These are phyloP conservation scores for Rhazya stricta DNA, from an alignment of 257 asterid species.

Conservation along the genomic window DNA sequence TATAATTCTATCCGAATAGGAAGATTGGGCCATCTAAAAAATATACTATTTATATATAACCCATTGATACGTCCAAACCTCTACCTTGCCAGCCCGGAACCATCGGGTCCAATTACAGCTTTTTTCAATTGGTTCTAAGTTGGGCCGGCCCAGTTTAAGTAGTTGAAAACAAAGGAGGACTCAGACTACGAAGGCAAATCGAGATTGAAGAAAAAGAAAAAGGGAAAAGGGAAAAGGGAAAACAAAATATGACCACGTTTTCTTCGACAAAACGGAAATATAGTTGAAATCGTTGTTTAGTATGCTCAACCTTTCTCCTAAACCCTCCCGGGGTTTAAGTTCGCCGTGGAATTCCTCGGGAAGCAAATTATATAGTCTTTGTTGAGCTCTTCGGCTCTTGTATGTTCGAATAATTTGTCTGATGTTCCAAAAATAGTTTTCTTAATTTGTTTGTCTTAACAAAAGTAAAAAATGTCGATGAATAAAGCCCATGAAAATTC, in stretches of 20 bases:
- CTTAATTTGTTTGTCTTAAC: neutral
- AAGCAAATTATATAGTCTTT: neutral
- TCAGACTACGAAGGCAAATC: too few species aligned
- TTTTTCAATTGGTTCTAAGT: neutral
- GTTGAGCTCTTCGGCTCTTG: neutral
- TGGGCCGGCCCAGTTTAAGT: too few species aligned
- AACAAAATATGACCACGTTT: neutral
- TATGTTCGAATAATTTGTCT: neutral
- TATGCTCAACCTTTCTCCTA: neutral
- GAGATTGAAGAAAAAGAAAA: neutral
- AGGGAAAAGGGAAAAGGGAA: neutral
- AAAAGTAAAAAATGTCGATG: slow-evolving; percentile 31
- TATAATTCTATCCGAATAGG: too few species aligned
- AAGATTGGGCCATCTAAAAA: too few species aligned
- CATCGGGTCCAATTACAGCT: neutral
- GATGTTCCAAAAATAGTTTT: neutral
- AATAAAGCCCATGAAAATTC: slow-evolving; percentile 26
- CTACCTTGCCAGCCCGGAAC: too few species aligned
- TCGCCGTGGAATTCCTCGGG: neutral
- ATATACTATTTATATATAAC: too few species aligned
- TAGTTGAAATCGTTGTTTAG: neutral
- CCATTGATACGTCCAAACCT: too few species aligned
- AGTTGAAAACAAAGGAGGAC: too few species aligned
- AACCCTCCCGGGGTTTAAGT: slow-evolving; percentile 13
- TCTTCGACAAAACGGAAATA: neutral